Evolutionary conservation across 1,284 basidiomycete species (phyloP), one percentile per base, ranked within the genome.

Genomic region (Vanrija sp.): DNA sequence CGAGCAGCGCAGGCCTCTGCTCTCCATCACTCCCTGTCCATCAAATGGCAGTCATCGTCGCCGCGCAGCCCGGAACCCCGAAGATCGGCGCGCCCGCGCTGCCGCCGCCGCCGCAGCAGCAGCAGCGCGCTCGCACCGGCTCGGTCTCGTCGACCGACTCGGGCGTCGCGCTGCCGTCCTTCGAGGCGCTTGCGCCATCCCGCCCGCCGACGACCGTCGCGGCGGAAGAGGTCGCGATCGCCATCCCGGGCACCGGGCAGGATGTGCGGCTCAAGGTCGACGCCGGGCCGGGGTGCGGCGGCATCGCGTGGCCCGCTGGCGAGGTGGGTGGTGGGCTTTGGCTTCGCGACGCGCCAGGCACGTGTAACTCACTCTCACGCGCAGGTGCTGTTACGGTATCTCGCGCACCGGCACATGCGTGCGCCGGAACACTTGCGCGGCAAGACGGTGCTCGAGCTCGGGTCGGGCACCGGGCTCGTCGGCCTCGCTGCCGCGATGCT

Each of bases 301-400:
- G 92, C 0, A 83, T 92, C 46, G 86, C 91, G 12, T 96, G 92
- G 92, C 91, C 90, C 5, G 88, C 92, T 14, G 92, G 91, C 60
- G 85, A 93, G 82, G 91, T 92, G 61, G 60, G 80, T 68, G 19
- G 3, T 16, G 12, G 12, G n/a, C n/a, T n/a, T n/a, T 34, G 4
- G 4, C 34, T 8, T 34, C 14, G 34, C 14, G 12, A 34, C 14
- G 34, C 12, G 9, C 34, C 34, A 34, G 34, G 34, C 34, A 34
- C 29, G n/a, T n/a, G 14, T 34, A 16, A 16, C n/a, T 15, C 23
- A 18, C 47, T 46, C 29, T 48, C 43, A 23, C 21, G 21, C 46
- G 39, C 65, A 92, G 90, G 86, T 91, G 21, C 79, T 93, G 5
- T 83, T 87, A 5, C 81, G 79, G 45, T 92, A 92, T 72, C 78